Percentiles rank a stretch among this genome's conserved stretches.
These are phyloP conservation scores for Dalbergia oliveri DNA, from an alignment of 306 rosid species.

Conservation along the genomic window DNA sequence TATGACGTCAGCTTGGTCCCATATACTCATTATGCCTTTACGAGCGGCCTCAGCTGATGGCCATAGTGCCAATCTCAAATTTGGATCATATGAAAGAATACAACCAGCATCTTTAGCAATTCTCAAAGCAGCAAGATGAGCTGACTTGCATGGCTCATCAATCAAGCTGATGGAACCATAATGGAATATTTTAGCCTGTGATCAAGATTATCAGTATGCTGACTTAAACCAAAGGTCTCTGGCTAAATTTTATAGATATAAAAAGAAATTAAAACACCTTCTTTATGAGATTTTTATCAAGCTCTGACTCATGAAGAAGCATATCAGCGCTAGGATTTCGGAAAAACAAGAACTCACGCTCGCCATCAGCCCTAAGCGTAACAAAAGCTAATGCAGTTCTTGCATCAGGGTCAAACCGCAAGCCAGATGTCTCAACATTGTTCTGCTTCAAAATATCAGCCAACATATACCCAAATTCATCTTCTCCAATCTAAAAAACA, in stretches of 20 bases:
- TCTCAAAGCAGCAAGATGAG: constrained; percentile 87
- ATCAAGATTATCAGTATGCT: constrained; percentile 31
- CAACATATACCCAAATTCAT: constrained; percentile 90
- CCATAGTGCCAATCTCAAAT: constrained; percentile 88
- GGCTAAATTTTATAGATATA: background rate
- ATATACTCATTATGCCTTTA: constrained; percentile 79
- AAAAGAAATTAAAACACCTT: constrained; percentile 55
- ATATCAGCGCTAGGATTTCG: constrained; percentile 98
- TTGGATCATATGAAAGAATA: constrained; percentile 95
- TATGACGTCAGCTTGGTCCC: constrained; percentile 88
- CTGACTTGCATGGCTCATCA: constrained; percentile 78
- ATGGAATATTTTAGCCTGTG: constrained; percentile 85
- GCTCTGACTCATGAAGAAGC: constrained; percentile 86
- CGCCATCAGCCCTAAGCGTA: constrained; percentile 92
- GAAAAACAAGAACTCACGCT: constrained; percentile 94
- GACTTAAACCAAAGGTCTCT: constrained; percentile 22
- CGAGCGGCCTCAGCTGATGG: constrained; percentile 89
- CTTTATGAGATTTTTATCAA: constrained; percentile 66
- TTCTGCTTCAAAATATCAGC: constrained; percentile 77
- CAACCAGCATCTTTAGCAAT: constrained; percentile 80
- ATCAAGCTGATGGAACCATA: constrained; percentile 96
- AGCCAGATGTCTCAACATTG: constrained; percentile 71
- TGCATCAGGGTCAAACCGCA: constrained; percentile 81
- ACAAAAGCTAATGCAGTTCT: constrained; percentile 94
- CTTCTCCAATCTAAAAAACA: constrained; percentile 78